Evolutionary conservation across 2,329 filamentous ascomycete species (phyloP).

Genomic region (Cryphonectria japonica): DNA sequence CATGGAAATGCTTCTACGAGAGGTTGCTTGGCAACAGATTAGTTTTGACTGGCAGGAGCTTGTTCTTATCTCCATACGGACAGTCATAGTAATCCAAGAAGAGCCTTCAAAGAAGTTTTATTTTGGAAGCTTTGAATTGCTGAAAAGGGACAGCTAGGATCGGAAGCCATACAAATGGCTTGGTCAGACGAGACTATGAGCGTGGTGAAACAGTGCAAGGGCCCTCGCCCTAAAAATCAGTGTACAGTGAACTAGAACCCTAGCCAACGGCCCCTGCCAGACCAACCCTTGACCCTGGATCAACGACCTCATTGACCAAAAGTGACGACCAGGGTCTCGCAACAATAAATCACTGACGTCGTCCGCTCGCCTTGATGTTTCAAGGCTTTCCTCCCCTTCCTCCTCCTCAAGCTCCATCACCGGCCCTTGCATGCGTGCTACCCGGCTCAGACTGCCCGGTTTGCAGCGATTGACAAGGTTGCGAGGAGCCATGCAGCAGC

Average conservation of each 20-base stretch:
- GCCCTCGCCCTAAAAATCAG: background rate
- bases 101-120: no score
- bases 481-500: constrained; percentile 23
- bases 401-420: no score
- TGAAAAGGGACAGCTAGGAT: no score
- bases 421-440: constrained; percentile 15
- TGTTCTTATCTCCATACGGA: no score
- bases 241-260: background rate
- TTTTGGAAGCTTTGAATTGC: no score
- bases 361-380: background rate
- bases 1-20: background rate
- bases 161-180: background rate
- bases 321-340: background rate
- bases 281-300: constrained; percentile 12
- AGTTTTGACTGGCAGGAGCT: no score
- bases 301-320: constrained; percentile 19
- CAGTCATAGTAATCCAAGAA: no score
- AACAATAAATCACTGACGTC: background rate
- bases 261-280: background rate
- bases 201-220: background rate
- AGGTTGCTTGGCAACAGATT: background rate
- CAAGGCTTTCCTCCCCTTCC: no score
- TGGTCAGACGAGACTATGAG: background rate
- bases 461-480: constrained; percentile 6
- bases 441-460: constrained; percentile 16